phyloP scores from a whole-genome alignment of 176 grass and related monocot genomes.

The Hyparrhenia diplandra region DNA sequence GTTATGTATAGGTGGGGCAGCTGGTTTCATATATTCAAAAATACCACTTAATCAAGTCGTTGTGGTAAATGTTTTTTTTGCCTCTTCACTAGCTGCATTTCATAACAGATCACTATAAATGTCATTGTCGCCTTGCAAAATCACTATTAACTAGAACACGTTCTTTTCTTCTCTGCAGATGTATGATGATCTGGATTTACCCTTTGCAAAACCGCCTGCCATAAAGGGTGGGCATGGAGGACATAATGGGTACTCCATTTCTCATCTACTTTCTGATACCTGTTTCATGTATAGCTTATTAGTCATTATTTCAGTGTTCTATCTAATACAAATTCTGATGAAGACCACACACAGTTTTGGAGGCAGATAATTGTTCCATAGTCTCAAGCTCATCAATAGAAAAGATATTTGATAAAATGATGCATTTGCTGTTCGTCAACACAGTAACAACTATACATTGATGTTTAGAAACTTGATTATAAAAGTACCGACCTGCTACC shows the following conservation, averaged over 20 bases:
- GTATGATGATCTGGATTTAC: slow-evolving; percentile 91
- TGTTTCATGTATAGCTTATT: neutral
- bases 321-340: neutral
- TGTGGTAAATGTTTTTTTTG: slow-evolving; percentile 56
- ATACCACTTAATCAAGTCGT: slow-evolving; percentile 93
- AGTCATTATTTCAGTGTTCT: neutral
- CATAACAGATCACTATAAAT: neutral
- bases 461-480: neutral
- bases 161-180: slow-evolving; percentile 56
- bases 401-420: neutral
- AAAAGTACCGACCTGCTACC: neutral
- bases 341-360: slow-evolving; percentile 5
- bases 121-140: neutral
- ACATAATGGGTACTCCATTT: slow-evolving; percentile 79
- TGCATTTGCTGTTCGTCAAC: neutral
- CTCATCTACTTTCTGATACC: neutral
- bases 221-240: slow-evolving; percentile 93
- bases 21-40: slow-evolving; percentile 88
- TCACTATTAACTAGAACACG: neutral
- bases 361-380: neutral
- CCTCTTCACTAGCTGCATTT: neutral
- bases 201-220: slow-evolving; percentile 86
- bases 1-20: slow-evolving; percentile 66
- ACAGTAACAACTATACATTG: neutral
- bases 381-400: neutral